Conservation (phyloP, 2,329 filamentous ascomycete genomes). For the Apiospora koreana region DNA sequence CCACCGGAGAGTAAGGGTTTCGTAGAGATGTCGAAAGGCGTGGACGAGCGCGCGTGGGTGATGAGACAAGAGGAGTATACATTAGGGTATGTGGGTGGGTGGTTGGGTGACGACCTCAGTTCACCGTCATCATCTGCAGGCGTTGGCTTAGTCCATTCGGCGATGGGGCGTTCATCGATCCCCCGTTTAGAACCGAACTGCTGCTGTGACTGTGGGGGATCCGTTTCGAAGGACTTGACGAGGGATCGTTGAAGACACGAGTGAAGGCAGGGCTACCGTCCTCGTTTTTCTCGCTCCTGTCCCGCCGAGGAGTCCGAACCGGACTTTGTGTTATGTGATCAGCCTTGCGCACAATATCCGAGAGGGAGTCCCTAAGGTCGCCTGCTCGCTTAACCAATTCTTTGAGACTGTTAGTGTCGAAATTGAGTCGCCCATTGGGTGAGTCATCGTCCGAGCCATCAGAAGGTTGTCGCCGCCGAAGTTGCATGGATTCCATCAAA, state of each 20-base stretch:
- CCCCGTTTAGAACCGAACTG: slow-evolving; percentile 50
- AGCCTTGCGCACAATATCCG: slow-evolving; percentile 59
- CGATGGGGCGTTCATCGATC: slow-evolving; percentile 55
- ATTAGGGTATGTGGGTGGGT: neutral
- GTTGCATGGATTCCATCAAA: slow-evolving; percentile 65
- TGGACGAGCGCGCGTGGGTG: slow-evolving; percentile 6
- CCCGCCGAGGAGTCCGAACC: slow-evolving; percentile 48
- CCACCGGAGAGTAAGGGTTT: slow-evolving; percentile 13
- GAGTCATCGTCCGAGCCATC: slow-evolving; percentile 33
- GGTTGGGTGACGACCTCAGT: slow-evolving; percentile 35
- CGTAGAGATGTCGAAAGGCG: slow-evolving; percentile 4
- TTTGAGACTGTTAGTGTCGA: slow-evolving; percentile 69
- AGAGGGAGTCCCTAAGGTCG: slow-evolving; percentile 59
- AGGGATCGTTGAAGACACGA: slow-evolving; percentile 64
- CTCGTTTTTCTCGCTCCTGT: slow-evolving; percentile 40
- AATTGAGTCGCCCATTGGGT: slow-evolving; percentile 59
- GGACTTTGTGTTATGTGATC: slow-evolving; percentile 62
- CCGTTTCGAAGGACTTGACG: slow-evolving; percentile 54
- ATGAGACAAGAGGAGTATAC: neutral
- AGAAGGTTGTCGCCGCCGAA: slow-evolving; percentile 48
- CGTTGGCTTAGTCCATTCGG: slow-evolving; percentile 52
- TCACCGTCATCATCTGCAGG: slow-evolving; percentile 67
- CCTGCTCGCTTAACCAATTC: slow-evolving; percentile 65
- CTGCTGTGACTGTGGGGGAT: slow-evolving; percentile 54
- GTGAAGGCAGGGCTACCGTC: slow-evolving; percentile 70